Evolutionary conservation across 169 alveolate species (phyloP), one percentile per base, ranked within the genome.

Genomic region (Neospora caninum): DNA sequence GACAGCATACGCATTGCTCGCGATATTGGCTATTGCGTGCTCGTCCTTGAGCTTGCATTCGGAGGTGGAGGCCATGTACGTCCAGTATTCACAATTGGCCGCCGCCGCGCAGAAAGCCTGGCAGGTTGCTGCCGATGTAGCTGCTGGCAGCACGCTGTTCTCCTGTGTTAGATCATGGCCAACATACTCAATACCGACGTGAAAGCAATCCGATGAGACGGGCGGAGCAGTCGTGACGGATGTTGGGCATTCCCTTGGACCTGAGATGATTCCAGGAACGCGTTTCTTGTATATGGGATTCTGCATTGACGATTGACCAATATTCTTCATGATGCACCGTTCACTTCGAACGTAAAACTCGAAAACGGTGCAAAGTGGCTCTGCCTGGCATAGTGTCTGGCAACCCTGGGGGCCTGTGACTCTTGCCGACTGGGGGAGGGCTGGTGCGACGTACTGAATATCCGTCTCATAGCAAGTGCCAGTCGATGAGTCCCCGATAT

Each of bases 71-170:
- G 64, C 38, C 31, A 39, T 18, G 89, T 42, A 82, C 2, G 89
- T 82, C 89, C 89, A 82, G 64, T 29, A 82, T 9, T 38, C n/a
- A 67, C 89, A 82, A 6, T 36, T 29, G 89, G 53, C 41, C 29
- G 31, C 41, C 2, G n/a, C 67, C n/a, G 89, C 89, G 64, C 89
- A 82, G 64, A 82, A 36, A 27, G 43, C 41, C 89, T 82, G 89
- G 89, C 89, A 82, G 20, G 69, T 31, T 6, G 38, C 38, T 9
- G 89, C 67, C 10, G 69, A 41, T n/a, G 39, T n/a, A 31, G 89
- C 41, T 43, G 67, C 25, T 7, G 54, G 54, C 4, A 22, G 43
- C 39, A 27, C 53, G 25, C 34, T 29, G 89, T 29, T 82, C 67
- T 39, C 41, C 22, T 82, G 73, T 27, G 73, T 49, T 7, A 82